A percentile compares a stretch with the other conserved stretches of the same genome.
Conservation (phyloP, 441 rosid genomes). For the Adansonia rubrostipa region DNA sequence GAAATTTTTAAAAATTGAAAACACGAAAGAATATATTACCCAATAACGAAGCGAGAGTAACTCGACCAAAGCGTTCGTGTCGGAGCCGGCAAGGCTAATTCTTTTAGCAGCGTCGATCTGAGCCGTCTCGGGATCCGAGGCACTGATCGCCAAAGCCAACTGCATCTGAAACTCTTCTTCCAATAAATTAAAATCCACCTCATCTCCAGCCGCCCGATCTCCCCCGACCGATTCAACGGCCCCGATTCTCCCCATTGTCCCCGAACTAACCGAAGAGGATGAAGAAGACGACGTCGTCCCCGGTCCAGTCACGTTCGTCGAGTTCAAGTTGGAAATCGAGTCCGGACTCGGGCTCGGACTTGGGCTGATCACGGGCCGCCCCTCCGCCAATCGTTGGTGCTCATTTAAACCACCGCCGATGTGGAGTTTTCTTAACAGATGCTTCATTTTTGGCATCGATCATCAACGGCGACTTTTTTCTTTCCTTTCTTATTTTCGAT, state of each 20-base stretch:
- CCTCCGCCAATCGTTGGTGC: slow-evolving; percentile 53
- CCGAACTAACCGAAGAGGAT: slow-evolving; percentile 43
- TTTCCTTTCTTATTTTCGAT: slow-evolving; percentile 15
- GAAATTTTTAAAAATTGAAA: not conserved
- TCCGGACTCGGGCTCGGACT: slow-evolving; percentile 47
- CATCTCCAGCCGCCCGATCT: slow-evolving; percentile 50
- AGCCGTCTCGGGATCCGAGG: slow-evolving; percentile 88
- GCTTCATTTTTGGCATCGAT: slow-evolving; percentile 95
- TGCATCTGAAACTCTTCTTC: slow-evolving; percentile 96
- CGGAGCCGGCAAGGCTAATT: slow-evolving; percentile 77
- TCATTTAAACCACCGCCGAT: slow-evolving; percentile 77
- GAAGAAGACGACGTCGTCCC: slow-evolving; percentile 37
- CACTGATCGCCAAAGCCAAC: slow-evolving; percentile 90
- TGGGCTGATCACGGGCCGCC: slow-evolving; percentile 43
- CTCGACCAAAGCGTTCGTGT: slow-evolving; percentile 56
- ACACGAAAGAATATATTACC: slow-evolving; percentile 43
- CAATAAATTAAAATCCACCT: slow-evolving; percentile 64
- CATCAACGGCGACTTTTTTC: slow-evolving; percentile 55
- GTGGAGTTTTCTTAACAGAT: slow-evolving; percentile 86
- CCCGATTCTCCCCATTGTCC: slow-evolving; percentile 52
- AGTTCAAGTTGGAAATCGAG: slow-evolving; percentile 34
- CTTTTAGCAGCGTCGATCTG: slow-evolving; percentile 96
- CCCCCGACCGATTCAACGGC: slow-evolving; percentile 48
- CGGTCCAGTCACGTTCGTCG: not conserved
- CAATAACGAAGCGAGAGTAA: slow-evolving; percentile 84